Evolutionary conservation across 192 early-diverging fungal species (phyloP).

Genomic region (Podila epicladia): DNA sequence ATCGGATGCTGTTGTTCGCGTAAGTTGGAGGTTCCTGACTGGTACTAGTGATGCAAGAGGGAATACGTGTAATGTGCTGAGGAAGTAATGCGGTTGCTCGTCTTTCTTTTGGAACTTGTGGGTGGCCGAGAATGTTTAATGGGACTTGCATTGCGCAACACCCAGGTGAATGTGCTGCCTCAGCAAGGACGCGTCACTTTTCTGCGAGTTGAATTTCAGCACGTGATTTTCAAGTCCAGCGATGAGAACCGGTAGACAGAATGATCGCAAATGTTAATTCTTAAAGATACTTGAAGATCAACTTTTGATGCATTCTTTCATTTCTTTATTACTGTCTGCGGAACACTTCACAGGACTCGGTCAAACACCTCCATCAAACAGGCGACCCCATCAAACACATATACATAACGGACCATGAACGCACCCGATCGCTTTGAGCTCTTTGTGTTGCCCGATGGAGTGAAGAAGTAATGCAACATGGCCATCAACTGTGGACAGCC

Average conservation of each 20-base stretch:
- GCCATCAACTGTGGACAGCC: background rate
- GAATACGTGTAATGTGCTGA: too few relatives aligned
- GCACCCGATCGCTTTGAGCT: conserved; percentile 87
- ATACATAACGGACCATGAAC: conserved; percentile 64
- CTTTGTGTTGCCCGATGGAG: conserved; percentile 81
- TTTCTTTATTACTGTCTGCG: too few relatives aligned
- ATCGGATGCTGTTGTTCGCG: background rate
- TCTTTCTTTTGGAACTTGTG: too few relatives aligned
- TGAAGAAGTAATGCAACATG: conserved; percentile 63
- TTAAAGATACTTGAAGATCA: background rate
- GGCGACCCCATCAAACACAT: background rate
- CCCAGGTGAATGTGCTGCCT: too few relatives aligned
- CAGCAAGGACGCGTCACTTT: conserved; percentile 2
- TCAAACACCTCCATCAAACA: background rate
- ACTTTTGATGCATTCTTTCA: background rate
- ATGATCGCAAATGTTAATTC: background rate
- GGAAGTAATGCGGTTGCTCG: too few relatives aligned
- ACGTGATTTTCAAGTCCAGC: background rate
- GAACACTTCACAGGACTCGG: background rate
- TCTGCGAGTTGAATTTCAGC: background rate
- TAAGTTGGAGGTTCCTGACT: background rate
- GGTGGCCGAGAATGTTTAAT: too few relatives aligned
- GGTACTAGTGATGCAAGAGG: too few relatives aligned
- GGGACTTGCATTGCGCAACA: too few relatives aligned
- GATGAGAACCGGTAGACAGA: background rate